Evolutionary conservation across 345 rosid genomes (phyloP), one percentile per base, ranked within the genome.

Genomic region (Noccaea caerulescens): DNA sequence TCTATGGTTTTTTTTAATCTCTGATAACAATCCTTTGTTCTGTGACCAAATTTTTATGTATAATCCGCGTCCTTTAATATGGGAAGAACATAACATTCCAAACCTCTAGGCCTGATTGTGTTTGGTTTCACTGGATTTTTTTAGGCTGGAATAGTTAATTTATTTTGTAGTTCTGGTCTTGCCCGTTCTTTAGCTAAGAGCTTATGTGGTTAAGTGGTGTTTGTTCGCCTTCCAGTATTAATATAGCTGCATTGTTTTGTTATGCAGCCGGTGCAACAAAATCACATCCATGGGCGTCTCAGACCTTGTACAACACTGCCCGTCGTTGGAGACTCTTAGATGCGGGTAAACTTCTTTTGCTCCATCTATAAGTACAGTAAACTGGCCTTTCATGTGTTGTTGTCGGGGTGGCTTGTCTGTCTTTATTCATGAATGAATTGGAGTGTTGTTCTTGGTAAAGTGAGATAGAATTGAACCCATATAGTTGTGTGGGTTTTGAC

Each of bases 321-420:
- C 71, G 51, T 87, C 81, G 0, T 79, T 93, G 81, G 85, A 84
- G 68, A 87, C 91, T 23, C 61, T 93, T 73, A 87, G 98, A 89
- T 86, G 86, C 81, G 96, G 97, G 96, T 93, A 93, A 46, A 1
- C 45, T 25, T 71, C 51, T 58, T 37, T 11, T 27, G 11, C 57
- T 59, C 11, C n/a, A 10, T 57, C 4, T 45, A 20, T 20, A 43
- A 14, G 8, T 50, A 5, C 20, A 49, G 2, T 10, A 20, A 54
- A 37, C 57, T 44, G 30, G 3, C 30, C 30, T 8, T 41, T 58
- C 0, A 4, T 23, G 1, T 23, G 4, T 41, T 63, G 32, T 44
- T 41, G 5, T 20, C 58, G 11, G 6, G 30, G n/a, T 33, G 62
- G 61, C 56, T 42, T 59, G 34, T 33, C 42, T 68, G 2, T 13